Base-by-base conservation (phyloP, 2,329 filamentous ascomycete species). In the Fusarium sp. region DNA sequence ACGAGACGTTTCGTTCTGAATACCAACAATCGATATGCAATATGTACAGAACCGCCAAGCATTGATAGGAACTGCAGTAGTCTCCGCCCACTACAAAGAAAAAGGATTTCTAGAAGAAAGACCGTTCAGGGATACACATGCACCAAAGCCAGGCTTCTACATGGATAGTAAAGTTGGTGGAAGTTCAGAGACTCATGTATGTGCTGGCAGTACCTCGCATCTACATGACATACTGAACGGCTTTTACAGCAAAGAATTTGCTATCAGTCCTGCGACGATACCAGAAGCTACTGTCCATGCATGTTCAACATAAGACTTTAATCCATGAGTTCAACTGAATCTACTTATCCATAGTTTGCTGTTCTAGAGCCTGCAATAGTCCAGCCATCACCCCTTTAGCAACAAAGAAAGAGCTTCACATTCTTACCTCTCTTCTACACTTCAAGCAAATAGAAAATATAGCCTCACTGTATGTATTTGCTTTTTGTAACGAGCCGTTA, bases 181-280 rank as follows among this genome's bases (percentile, higher is more conserved):
- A 18, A 37, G 34, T 11, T 37, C 32, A 34, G 12, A 37, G 34
- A 18, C 34, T 37, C 5, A 4, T 12, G 10, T 37, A 37, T 37
- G 18, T 37, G 18, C 34, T n/a, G 10, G 18, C 34, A 7, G 34
- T n/a, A n/a, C n/a, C 34, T 37, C 34, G 18, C 10, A n/a, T 37
- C 18, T n/a, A 18, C 6, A 37, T 10, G n/a, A n/a, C 6, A n/a
- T n/a, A 37, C 34, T 4, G 18, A n/a, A 4, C 9, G 3, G 9
- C 18, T 12, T 37, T 11, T n/a, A 6, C 18, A 37, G 34, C 34
- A 7, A 37, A 3, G 0, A 7, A 37, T 2, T 7, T 37, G 6
- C 9, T 37, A 4, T n/a, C 4, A 11, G 3, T 37, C 6, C 18
- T 37, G 3, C 0, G 34, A n/a, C 6, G 0, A 4, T 1, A 12